Base-by-base conservation (phyloP, 305 asterid species). In the Fraxinus angustifolia region DNA sequence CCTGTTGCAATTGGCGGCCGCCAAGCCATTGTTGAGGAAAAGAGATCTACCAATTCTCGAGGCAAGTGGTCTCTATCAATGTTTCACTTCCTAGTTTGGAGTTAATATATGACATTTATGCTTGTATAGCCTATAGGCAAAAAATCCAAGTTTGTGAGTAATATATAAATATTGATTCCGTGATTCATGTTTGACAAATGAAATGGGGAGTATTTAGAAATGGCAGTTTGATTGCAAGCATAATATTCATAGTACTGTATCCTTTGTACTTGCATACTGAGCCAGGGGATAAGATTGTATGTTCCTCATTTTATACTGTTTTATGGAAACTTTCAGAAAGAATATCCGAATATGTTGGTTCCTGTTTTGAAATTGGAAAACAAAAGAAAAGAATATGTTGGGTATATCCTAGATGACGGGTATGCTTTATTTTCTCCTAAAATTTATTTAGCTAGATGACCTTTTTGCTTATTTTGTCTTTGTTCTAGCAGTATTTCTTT, bases 11-110 rank as follows among this genome's bases (percentile, higher is more conserved):
- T 92, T 79, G 93, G 92, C 85, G 95, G 91, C 21, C 90, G 95
- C 67, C 95, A 90, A 79, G 90, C 88, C 21, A 75, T 90, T 81
- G 87, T 92, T 19, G 97, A 92, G 83, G 96, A 91, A 45, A 92
- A 92, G 86, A 89, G 89, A 88, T 91, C 97, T 60, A 90, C 97
- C 12, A 88, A 82, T 85, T 87, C 94, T 36, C 91, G 94, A 84
- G 96, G 97, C 76, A 87, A 86, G 94, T 85, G 35, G 11, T 76
- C 82, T 78, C 8, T 70, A 42, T 48, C 34, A 10, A 30, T 50
- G 26, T 56, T 80, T 16, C 28, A 19, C 30, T 48, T 50, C 62
- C 62, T 42, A 67, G 2, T 40, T 67, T 28, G 19, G 6, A 73
- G 62, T 19, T 53, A 10, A 14, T 10, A 7, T 38, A 28, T 65